Conservation (phyloP, 129 eudicot species). For the Smallanthus sonchifolius region DNA sequence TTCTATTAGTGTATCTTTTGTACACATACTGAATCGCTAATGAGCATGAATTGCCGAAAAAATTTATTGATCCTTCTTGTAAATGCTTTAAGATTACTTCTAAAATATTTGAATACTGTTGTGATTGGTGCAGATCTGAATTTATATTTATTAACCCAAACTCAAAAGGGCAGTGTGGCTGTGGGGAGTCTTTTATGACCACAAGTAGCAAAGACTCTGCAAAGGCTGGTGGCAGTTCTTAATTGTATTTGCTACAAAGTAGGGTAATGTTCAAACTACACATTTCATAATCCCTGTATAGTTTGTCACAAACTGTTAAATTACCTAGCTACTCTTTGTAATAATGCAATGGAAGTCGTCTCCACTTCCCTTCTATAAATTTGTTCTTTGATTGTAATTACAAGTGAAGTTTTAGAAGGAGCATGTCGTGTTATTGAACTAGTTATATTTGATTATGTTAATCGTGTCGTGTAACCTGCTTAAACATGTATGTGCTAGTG, state of each 20-base stretch:
- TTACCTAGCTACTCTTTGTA: neutral
- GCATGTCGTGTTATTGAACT: no score
- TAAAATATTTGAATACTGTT: constrained; percentile 1
- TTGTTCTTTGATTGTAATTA: no score
- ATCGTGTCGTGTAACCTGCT: no score
- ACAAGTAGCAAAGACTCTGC: constrained; percentile 49
- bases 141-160: constrained; percentile 82
- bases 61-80: no score
- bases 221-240: constrained; percentile 39
- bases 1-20: neutral
- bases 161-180: constrained; percentile 88
- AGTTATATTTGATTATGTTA: no score
- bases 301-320: constrained; percentile 7
- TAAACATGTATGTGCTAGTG: no score
- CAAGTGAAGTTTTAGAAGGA: no score
- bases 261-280: neutral
- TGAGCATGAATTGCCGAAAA: neutral
- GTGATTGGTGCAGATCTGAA: constrained; percentile 60
- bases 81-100: neutral
- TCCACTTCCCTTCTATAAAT: neutral
- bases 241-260: constrained; percentile 8
- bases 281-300: constrained; percentile 16
- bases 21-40: neutral
- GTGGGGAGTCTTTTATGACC: constrained; percentile 94
- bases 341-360: neutral